Evolutionary conservation across 2,329 filamentous ascomycete species (phyloP), one percentile per base, ranked within the genome.

Genomic region (Emergomyces orientalis): DNA sequence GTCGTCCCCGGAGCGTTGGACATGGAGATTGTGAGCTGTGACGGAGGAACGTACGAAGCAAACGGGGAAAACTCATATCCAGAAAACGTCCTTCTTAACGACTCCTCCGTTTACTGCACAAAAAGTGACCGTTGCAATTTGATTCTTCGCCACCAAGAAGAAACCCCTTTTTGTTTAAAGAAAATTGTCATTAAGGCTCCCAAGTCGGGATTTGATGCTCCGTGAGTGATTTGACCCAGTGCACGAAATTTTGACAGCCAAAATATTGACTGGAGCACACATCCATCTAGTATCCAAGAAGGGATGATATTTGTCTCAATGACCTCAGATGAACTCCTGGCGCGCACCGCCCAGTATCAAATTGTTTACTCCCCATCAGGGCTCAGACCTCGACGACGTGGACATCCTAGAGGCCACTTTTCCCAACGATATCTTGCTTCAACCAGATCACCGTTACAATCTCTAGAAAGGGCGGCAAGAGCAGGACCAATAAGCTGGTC

Each of bases 301-400:
- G 93, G 94, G 54, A 88, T 97, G 82, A 84, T 97, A 0, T 97
- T 97, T 71, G 83, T 97, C 34, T 85, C 90, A 55, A 96, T 97
- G 92, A 84, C 86, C 49, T 84, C 87, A 45, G 86, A 95, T 67
- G 87, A 94, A 64, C 78, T 94, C 1, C 77, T 94, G 52, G 83
- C 81, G 25, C 83, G 87, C 63, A 94, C 90, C 13, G 83, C 88
- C 7, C 82, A 86, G 64, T 93, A 93, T 72, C 85, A 90, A 67
- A 87, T 93, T 32, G 84, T 88, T 68, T 90, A 88, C 69, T 74
- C 78, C 22, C 70, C 70, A 55, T 64, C 70, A 39, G 69, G 65
- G 39, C 68, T 67, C n/a, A 68, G 67, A 41, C 30, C 57, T 22
- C 70, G 69, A 60, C 69, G 71, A 59, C 66, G 69, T 59, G 71